Evolutionary conservation across 1,139 yeast species (phyloP).

Genomic region (Kodamaea anthophila): DNA sequence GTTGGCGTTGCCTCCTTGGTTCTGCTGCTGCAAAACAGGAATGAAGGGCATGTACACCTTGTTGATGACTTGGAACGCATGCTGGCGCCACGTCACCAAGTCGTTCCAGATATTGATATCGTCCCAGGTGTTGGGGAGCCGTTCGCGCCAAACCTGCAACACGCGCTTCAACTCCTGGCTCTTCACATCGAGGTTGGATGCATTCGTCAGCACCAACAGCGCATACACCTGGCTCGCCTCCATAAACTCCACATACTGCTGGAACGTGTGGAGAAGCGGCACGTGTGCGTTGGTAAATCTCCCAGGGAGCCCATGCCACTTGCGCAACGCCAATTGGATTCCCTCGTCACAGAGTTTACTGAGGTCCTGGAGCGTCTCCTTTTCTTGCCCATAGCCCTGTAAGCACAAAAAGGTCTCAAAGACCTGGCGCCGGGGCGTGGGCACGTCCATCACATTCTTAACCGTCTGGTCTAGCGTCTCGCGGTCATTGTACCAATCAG

Average conservation of each 20-base stretch:
- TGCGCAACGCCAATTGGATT: constrained; percentile 82
- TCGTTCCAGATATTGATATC: constrained; percentile 98
- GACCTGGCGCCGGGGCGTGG: constrained; percentile 93
- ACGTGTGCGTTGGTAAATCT: constrained; percentile 81
- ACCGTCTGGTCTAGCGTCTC: constrained; percentile 94
- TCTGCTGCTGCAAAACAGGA: constrained; percentile 75
- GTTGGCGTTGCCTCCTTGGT: constrained; percentile 67
- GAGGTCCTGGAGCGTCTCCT: constrained; percentile 74
- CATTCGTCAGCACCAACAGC: constrained; percentile 82
- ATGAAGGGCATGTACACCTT: constrained; percentile 90
- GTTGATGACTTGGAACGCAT: constrained; percentile 95
- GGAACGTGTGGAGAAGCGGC: constrained; percentile 88
- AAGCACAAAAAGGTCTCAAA: constrained; percentile 90
- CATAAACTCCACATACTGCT: constrained; percentile 95
- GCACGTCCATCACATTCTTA: constrained; percentile 95
- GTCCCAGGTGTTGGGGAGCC: constrained; percentile 95
- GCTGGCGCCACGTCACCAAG: constrained; percentile 96
- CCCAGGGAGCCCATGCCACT: constrained; percentile 88
- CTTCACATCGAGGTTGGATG: constrained; percentile 84
- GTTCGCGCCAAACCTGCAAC: constrained; percentile 94
- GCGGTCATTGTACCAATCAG: constrained; percentile 95
- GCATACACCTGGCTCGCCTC: constrained; percentile 95
- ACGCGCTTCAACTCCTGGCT: constrained; percentile 93
- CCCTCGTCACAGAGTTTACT: constrained; percentile 92
- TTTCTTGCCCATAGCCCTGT: constrained; percentile 90